A percentile compares a stretch with the other conserved stretches of the same genome.
Evolutionary conservation across 2,329 filamentous ascomycete species (phyloP).

Genomic region (Cercospora brassicicola): DNA sequence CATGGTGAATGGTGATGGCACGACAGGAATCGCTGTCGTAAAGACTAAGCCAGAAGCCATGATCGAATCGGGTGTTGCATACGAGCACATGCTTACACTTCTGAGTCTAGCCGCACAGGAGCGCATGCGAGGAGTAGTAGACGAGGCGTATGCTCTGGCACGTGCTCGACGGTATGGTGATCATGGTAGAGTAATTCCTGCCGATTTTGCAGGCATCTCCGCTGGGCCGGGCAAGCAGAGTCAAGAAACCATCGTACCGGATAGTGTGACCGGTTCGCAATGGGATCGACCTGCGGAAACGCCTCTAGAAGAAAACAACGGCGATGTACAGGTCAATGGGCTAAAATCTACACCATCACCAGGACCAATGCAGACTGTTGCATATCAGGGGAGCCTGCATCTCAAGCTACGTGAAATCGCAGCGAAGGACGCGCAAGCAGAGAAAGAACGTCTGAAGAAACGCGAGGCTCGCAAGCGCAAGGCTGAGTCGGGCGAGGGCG

Average conservation of each 20-base stretch:
- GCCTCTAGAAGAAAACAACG: conserved; percentile 16
- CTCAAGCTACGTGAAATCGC: conserved; percentile 62
- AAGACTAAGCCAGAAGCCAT: conserved; percentile 34
- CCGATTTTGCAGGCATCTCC: conserved; percentile 73
- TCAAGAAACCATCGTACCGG: conserved; percentile 42
- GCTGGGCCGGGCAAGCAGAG: conserved; percentile 48
- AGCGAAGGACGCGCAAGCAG: conserved; percentile 66
- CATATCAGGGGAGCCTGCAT: conserved; percentile 48
- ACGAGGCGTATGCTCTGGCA: conserved; percentile 72
- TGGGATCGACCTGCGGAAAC: conserved; percentile 32
- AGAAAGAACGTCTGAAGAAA: conserved; percentile 61
- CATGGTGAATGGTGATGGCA: conserved; percentile 33
- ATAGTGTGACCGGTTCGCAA: conserved; percentile 38
- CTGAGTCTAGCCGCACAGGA: conserved; percentile 82
- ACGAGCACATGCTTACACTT: conserved; percentile 80
- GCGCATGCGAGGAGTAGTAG: conserved; percentile 70
- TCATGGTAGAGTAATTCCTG: conserved; percentile 74
- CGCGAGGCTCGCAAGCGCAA: conserved; percentile 45
- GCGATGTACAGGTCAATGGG: conserved; percentile 27
- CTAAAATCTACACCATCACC: conserved; percentile 35
- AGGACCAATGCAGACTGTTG: conserved; percentile 45
- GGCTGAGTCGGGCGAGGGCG: conserved; percentile 28
- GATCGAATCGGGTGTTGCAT: conserved; percentile 70
- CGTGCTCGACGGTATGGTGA: conserved; percentile 72
- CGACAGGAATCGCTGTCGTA: conserved; percentile 33